Percentiles rank a stretch among this genome's conserved stretches.
Conservation (phyloP, 352 stramenopile genomes). For the Globisporangium rhizosaccharum region DNA sequence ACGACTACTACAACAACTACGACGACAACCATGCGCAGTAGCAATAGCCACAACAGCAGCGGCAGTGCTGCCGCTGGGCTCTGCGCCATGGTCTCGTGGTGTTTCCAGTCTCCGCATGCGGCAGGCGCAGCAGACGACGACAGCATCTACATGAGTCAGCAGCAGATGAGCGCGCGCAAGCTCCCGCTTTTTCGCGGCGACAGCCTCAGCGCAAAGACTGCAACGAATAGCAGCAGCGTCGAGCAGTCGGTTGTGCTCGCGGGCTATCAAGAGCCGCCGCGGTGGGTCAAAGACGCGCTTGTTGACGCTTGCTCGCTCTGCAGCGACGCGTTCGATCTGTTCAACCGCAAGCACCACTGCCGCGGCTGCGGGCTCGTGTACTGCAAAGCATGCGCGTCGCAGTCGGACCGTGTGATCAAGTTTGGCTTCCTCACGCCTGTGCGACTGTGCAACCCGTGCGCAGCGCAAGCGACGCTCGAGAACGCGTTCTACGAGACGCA, state of each 20-base stretch:
- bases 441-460: slow-evolving; percentile 44
- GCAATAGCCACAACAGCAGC: not conserved
- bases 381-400: slow-evolving; percentile 37
- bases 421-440: slow-evolving; percentile 58
- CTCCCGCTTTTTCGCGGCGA: slow-evolving; percentile 13
- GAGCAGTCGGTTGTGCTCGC: slow-evolving; percentile 18
- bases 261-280: slow-evolving; percentile 42
- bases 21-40: not conserved
- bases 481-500: slow-evolving; percentile 66
- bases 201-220: slow-evolving; percentile 4
- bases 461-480: slow-evolving; percentile 31
- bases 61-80: slow-evolving; percentile 26
- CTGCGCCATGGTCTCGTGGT: slow-evolving; percentile 46
- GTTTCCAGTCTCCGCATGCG: slow-evolving; percentile 42
- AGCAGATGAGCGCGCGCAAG: slow-evolving; percentile 14
- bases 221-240: not conserved
- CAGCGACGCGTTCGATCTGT: slow-evolving; percentile 44
- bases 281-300: slow-evolving; percentile 54
- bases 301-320: slow-evolving; percentile 50
- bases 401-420: slow-evolving; percentile 61
- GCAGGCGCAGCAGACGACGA: slow-evolving; percentile 21
- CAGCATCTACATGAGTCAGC: slow-evolving; percentile 32
- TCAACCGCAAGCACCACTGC: slow-evolving; percentile 68
- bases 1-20: not conserved
- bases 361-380: slow-evolving; percentile 54